Conservation (phyloP, 495 filamentous ascomycete genomes). For the Aspergillus olivimuriae region DNA sequence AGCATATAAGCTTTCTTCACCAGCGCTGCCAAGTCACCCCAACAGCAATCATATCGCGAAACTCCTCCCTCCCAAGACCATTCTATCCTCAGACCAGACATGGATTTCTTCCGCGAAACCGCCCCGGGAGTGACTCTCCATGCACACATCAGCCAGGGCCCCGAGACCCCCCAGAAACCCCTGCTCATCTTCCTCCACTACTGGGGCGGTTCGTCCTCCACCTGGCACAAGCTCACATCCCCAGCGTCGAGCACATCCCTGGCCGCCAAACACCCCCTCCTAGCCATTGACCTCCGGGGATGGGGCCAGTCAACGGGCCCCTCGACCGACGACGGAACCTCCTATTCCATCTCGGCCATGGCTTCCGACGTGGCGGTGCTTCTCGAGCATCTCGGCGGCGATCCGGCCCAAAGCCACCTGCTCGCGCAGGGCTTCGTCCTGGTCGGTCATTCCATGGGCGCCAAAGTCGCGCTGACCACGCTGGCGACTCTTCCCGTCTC, state of each 20-base stretch:
- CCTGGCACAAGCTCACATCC: conserved; percentile 27
- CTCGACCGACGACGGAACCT: background rate
- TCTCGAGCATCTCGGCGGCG: conserved; percentile 14
- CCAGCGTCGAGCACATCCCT: conserved; percentile 13
- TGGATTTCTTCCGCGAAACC: background rate
- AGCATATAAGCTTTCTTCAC: no score
- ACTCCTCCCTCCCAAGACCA: no score
- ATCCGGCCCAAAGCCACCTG: conserved; percentile 2
- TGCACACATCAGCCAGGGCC: conserved; percentile 5
- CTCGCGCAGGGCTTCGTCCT: conserved; percentile 24
- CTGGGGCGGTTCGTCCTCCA: conserved; percentile 37
- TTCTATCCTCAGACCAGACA: no score
- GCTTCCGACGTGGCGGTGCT: conserved; percentile 25
- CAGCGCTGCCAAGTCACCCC: no score
- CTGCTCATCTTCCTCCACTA: conserved; percentile 37
- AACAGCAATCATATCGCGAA: no score
- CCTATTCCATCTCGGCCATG: conserved; percentile 22
- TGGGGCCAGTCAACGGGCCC: conserved; percentile 36
- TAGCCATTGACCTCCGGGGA: conserved; percentile 31
- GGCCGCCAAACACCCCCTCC: conserved; percentile 15
- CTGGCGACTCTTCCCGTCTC: conserved; percentile 8
- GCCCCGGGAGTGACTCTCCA: no score
- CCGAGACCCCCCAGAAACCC: conserved; percentile 6
- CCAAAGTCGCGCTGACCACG: conserved; percentile 32
- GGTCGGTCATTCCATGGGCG: conserved; percentile 40